Base-by-base conservation (phyloP, 164 flowering plant genomes). In the Echeveria elegans region DNA sequence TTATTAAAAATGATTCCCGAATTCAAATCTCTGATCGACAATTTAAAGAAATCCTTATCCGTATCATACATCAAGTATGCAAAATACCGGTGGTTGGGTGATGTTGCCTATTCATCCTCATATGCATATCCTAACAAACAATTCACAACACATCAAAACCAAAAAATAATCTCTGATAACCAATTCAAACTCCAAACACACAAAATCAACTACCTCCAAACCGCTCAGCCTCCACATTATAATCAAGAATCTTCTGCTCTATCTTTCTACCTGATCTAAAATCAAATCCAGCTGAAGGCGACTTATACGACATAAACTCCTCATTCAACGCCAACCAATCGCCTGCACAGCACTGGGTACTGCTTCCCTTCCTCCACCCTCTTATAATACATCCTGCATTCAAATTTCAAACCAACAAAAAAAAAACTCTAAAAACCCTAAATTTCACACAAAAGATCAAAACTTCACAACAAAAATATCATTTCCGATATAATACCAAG, bases 51-150 rank as follows among this genome's bases (percentile, higher is more conserved):
- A 74, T 85, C 92, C 21, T 85, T 88, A 58, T 94, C 97, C 79
- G 87, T 91, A 72, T 91, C 91, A 64, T 88, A 94, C 97, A 94
- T 84, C 5, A 96, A 87, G 77, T 94, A 91, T 14, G 99, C 99
- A 73, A 89, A 74, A 79, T 79, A 88, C 48, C 76, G 83, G 70
- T 91, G 99, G 72, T 86, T 92, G 0, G 97, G 99, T 12, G 99
- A 94, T 48, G 91, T 78, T 76, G 91, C 99, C 15, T 96, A 91
- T 63, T 85, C 67, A 72, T 89, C 97, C 72, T 94, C 99, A 78
- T 79, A 91, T 31, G 96, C 87, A 78, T 85, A 87, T 63, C 99
- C 97, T 94, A 75, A 7, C 2, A 68, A 70, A 34, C 7, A 34
- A 71, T 50, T 58, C 23, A 67, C 29, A 73, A 24, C 6, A 53